Evolutionary conservation across 768 basidiomycete species (phyloP), one percentile per base, ranked within the genome.

Genomic region (Mrakia blollopis): DNA sequence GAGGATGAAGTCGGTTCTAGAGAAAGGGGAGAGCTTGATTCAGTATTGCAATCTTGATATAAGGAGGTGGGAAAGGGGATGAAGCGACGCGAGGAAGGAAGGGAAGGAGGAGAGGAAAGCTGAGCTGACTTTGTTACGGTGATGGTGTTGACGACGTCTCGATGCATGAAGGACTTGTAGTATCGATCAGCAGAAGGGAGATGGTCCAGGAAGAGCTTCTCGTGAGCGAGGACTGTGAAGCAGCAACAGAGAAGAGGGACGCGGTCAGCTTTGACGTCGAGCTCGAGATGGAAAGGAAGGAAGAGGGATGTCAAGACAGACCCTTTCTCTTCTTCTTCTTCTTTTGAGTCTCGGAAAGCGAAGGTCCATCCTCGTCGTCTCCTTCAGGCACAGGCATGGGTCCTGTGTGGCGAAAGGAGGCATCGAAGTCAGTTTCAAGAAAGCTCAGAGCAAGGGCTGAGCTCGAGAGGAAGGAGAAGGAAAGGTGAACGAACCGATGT

Each of bases 141-240:
- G 54, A 89, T 89, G 80, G 92, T 95, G 82, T 94, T 96, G 78
- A 98, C 87, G 50, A 89, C 88, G 79, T 98, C 96, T 70, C 94
- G 86, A 83, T 99, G 97, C 97, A 99, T 98, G 85, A 98, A 98
- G 78, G 92, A 94, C 85, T 95, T 94, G 86, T 90, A 91, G 85
- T 99, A 99, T 80, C 97, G 90, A 84, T 98, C 93, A 73, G 93
- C 88, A 80, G 89, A 89, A 1, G 97, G 97, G 28, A 99, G 85
- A 84, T 96, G 93, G 54, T 94, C 93, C 63, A 99, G 87, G 85
- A 92, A 98, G 25, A 98, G 86, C 80, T 89, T 88, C 86, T 98
- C 97, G 83, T 98, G 94, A 0, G 92, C 94, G 10, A 98, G 88
- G 61, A 96, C 94, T 98, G 83, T 39, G 77, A 72, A 80, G 18